Percentiles rank a stretch among this genome's conserved stretches.
Evolutionary conservation across 176 grass and related monocot genomes (phyloP).

Genomic region (Canna indica): DNA sequence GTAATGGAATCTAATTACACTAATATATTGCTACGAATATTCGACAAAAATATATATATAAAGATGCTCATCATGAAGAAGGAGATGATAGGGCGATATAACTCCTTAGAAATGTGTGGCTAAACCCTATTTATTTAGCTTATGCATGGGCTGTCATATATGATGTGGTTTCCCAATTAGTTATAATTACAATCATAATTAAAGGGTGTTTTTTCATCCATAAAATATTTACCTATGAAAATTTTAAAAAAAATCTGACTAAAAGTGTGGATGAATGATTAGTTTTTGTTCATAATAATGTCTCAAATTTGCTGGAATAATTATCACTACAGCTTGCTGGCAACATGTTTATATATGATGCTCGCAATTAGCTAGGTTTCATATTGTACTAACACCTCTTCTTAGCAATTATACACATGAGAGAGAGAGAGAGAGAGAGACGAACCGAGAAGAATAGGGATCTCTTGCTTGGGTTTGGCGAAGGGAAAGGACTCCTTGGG

Average conservation of each 20-base stretch:
- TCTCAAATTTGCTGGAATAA: not conserved
- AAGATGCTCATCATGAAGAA: no score
- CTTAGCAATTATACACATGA: no score
- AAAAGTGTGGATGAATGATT: not conserved
- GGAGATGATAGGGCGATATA: no score
- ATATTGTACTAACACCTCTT: not conserved
- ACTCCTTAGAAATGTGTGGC: no score
- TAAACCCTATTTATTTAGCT: not conserved
- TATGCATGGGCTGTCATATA: not conserved
- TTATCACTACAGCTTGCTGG: not conserved
- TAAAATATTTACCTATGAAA: no score
- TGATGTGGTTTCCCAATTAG: conserved; percentile 14
- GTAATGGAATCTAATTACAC: no score
- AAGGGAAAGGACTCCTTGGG: conserved; percentile 54
- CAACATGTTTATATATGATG: not conserved
- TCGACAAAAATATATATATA: no score
- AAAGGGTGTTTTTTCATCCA: not conserved
- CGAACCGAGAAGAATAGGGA: conserved; percentile 83
- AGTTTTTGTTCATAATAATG: not conserved
- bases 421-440: no score
- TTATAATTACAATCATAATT: not conserved
- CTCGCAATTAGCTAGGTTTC: not conserved
- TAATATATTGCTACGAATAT: no score
- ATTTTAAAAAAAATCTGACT: not conserved
- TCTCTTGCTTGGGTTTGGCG: conserved; percentile 27